These are phyloP conservation scores for Fusarium pseudograminearum DNA, from an alignment of 2,329 filamentous ascomycete species.

Conservation along the genomic window DNA sequence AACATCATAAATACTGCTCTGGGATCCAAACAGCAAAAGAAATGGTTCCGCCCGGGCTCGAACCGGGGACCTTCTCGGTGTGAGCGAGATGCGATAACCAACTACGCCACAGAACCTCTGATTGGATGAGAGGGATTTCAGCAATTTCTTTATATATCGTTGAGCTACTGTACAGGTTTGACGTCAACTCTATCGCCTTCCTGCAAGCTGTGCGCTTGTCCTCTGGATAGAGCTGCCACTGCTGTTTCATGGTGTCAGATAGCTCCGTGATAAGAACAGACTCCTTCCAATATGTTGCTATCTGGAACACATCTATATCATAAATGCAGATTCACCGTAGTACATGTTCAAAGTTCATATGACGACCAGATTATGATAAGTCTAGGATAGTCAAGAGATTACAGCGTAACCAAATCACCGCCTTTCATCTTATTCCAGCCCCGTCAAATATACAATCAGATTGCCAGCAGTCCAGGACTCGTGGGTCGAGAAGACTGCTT, in stretches of 20 bases:
- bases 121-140: not conserved
- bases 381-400: too few species aligned
- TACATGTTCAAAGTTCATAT: not conserved
- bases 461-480: not conserved
- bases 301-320: too few species aligned
- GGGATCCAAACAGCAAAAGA: not conserved
- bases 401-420: rapidly evolving
- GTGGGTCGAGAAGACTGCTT: not conserved
- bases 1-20: not conserved
- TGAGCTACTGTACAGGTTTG: rapidly evolving
- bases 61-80: constrained; percentile 14
- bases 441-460: not conserved
- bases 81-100: constrained; percentile 12
- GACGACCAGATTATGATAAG: not conserved
- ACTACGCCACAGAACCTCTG: constrained; percentile 7
- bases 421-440: not conserved
- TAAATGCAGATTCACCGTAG: not conserved
- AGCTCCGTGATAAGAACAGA: too few species aligned
- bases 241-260: not conserved
- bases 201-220: rapidly evolving
- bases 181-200: not conserved
- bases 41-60: constrained; percentile 7
- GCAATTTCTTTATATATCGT: rapidly evolving
- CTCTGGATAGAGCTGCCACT: not conserved
- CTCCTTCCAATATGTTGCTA: too few species aligned